Percentiles rank a stretch among this genome's conserved stretches.
Evolutionary conservation across 2,329 filamentous ascomycete species (phyloP).

Genomic region (Ilyonectria robusta): DNA sequence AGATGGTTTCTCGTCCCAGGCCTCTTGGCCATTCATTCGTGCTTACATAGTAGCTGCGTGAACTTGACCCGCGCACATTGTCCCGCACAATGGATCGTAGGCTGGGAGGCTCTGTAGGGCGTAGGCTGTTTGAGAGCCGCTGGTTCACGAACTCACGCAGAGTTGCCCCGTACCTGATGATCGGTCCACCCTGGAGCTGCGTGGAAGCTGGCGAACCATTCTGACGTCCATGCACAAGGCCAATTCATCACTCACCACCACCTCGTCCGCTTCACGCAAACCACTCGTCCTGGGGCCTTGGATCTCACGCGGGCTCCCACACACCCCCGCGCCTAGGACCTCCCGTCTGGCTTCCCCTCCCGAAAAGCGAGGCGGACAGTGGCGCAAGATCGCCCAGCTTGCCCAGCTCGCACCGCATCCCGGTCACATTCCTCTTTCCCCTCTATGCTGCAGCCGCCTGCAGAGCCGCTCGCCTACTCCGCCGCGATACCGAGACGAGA

Average conservation of each 20-base stretch:
- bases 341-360: slow-evolving; percentile 29
- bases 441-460: neutral
- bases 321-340: slow-evolving; percentile 28
- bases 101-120: neutral
- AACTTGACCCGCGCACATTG: slow-evolving; percentile 13
- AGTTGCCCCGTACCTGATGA: slow-evolving; percentile 14
- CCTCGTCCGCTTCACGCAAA: slow-evolving; percentile 43
- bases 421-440: neutral
- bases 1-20: slow-evolving; percentile 6
- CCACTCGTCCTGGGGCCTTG: slow-evolving; percentile 40
- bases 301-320: slow-evolving; percentile 32
- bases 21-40: slow-evolving; percentile 13
- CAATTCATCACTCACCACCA: slow-evolving; percentile 18
- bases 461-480: neutral
- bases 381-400: slow-evolving; percentile 44
- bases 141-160: neutral
- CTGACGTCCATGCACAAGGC: slow-evolving; percentile 28
- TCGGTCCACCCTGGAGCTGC: slow-evolving; percentile 7
- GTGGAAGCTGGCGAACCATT: slow-evolving; percentile 22
- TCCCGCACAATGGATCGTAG: neutral
- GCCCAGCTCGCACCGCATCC: slow-evolving; percentile 32
- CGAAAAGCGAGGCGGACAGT: slow-evolving; percentile 45
- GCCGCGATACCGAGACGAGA: slow-evolving; percentile 11
- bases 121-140: slow-evolving; percentile 5
- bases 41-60: neutral